These are phyloP conservation scores for Fraxinus anomala DNA, from an alignment of 257 asterid species.

Conservation along the genomic window DNA sequence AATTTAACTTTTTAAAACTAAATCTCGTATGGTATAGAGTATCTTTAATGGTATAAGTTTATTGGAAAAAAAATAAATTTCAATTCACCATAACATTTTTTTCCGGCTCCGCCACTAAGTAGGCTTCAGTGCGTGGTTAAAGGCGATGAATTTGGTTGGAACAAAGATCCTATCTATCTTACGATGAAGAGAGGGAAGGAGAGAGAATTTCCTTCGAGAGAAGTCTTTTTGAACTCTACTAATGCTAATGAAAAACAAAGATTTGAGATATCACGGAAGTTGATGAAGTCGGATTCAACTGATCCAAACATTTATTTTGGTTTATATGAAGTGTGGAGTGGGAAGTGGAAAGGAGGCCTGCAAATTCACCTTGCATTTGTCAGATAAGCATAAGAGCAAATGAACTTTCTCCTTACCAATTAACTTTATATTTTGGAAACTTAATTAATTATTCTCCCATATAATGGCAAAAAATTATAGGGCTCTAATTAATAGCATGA, in stretches of 20 bases:
- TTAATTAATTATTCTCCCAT: too few relatives aligned
- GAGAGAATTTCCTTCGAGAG: slow-evolving; percentile 29
- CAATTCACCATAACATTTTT: too few relatives aligned
- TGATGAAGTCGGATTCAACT: background rate
- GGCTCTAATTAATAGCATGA: too few relatives aligned
- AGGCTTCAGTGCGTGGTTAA: slow-evolving; percentile 34
- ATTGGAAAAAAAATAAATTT: too few relatives aligned
- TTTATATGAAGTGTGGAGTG: slow-evolving; percentile 27
- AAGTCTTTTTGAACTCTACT: slow-evolving; percentile 2
- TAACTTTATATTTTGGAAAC: too few relatives aligned
- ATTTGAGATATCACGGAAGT: slow-evolving; percentile 22
- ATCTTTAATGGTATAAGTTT: too few relatives aligned
- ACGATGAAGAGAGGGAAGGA: slow-evolving; percentile 50
- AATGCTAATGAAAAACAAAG: slow-evolving; percentile 8
- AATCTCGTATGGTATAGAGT: too few relatives aligned
- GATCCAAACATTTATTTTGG: slow-evolving; percentile 38
- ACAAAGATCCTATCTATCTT: slow-evolving; percentile 38
- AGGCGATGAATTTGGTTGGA: slow-evolving; percentile 61
- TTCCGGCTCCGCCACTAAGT: slow-evolving; percentile 6
- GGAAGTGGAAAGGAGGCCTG: slow-evolving; percentile 28
- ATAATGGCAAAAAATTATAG: too few relatives aligned
- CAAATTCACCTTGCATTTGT: slow-evolving; percentile 27
- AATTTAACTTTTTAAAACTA: too few relatives aligned
- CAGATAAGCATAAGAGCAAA: slow-evolving; percentile 16
- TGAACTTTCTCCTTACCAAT: too few relatives aligned